Conservation (phyloP, 805 yeast species). For the Cyberlindnera maritima region DNA sequence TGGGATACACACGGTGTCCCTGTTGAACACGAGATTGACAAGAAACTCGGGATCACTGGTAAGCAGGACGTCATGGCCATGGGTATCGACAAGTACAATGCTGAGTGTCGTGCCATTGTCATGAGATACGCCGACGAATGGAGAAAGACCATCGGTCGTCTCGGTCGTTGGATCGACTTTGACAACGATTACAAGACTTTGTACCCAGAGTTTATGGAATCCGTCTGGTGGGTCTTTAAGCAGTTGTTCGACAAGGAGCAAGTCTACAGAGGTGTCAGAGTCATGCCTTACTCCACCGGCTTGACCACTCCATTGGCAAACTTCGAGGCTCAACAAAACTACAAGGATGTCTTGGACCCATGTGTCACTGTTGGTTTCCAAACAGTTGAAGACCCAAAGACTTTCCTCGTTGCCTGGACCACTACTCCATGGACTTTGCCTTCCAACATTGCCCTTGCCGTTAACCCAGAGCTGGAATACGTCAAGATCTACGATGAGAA, state of each 20-base stretch:
- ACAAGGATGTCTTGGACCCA: constrained; percentile 96
- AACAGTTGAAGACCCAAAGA: constrained; percentile 73
- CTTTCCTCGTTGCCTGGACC: constrained; percentile 94
- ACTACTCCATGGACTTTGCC: constrained; percentile 99
- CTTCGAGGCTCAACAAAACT: constrained; percentile 97
- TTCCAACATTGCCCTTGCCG: constrained; percentile 88
- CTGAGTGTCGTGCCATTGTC: constrained; percentile 93
- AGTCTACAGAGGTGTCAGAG: constrained; percentile 93
- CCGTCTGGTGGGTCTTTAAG: constrained; percentile 98
- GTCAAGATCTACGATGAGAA: constrained; percentile 91
- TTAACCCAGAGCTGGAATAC: constrained; percentile 86
- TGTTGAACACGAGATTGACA: constrained; percentile 97
- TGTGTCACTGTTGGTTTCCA: constrained; percentile 93
- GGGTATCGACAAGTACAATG: constrained; percentile 94
- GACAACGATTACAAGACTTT: constrained; percentile 97
- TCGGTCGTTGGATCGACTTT: constrained; percentile 99
- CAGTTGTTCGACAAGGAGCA: constrained; percentile 79
- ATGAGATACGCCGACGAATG: constrained; percentile 96
- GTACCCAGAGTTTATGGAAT: constrained; percentile 96
- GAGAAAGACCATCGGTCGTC: constrained; percentile 88
- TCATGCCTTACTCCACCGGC: constrained; percentile 99
- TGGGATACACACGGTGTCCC: constrained; percentile 99
- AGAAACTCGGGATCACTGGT: constrained; percentile 88
- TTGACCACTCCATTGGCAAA: constrained; percentile 94
- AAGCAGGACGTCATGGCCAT: constrained; percentile 91